A percentile compares a stretch with the other conserved stretches of the same genome.
These are phyloP conservation scores for Euphorbia lathyris DNA, from an alignment of 345 rosid genomes.

Conservation along the genomic window DNA sequence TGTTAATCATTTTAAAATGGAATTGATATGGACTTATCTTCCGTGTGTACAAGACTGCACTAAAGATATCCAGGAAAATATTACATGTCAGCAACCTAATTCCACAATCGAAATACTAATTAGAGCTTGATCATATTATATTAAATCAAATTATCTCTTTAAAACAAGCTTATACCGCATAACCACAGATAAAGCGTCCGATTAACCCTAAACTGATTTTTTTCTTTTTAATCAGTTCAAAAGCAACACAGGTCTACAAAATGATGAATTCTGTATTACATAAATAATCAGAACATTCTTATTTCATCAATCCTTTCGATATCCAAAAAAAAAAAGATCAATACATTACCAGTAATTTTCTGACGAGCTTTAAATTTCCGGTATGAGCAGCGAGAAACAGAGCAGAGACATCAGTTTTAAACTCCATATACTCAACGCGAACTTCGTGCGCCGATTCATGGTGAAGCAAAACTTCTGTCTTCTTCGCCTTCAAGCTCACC, in stretches of 20 bases:
- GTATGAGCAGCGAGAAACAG: slow-evolving; percentile 79
- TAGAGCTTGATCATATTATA: not conserved
- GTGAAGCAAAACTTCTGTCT: slow-evolving; percentile 57
- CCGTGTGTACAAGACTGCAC: not conserved
- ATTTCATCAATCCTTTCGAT: not conserved
- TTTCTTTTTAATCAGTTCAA: too few relatives aligned
- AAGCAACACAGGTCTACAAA: too few relatives aligned
- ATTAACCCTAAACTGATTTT: too few relatives aligned
- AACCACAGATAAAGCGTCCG: too few relatives aligned
- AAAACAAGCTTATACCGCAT: not conserved
- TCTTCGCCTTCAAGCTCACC: slow-evolving; percentile 66
- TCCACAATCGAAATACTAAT: not conserved
- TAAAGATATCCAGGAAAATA: not conserved
- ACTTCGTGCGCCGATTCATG: slow-evolving; percentile 67
- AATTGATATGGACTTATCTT: not conserved
- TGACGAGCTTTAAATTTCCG: slow-evolving; percentile 71
- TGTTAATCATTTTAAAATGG: not conserved
- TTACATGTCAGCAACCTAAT: not conserved
- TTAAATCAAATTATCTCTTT: slow-evolving; percentile 1
- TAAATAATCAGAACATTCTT: too few relatives aligned
- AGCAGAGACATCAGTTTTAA: slow-evolving; percentile 84
- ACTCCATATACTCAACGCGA: slow-evolving; percentile 70
- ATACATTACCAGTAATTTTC: slow-evolving; percentile 64
- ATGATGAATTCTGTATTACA: not conserved
- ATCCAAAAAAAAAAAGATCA: not conserved